Percentiles rank a stretch among this genome's conserved stretches.
phyloP scores from a whole-genome alignment of 139 green algal genomes.

The Asterochloris erici region DNA sequence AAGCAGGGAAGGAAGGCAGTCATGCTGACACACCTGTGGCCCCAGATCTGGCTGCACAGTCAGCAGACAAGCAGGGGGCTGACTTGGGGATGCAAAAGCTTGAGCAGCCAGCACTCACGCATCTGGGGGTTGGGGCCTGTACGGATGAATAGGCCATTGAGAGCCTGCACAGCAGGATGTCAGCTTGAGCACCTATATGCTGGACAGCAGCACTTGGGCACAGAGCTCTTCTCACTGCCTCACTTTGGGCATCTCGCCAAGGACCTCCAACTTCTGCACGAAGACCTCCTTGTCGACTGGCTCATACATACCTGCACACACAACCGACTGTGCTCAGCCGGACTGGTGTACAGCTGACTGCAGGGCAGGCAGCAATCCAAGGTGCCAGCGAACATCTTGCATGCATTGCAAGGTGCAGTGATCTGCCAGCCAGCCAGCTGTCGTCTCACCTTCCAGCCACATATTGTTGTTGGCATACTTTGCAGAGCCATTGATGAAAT shows the following conservation, averaged over 20 bases:
- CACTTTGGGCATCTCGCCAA: constrained; percentile 20
- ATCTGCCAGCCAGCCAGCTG: too few species aligned
- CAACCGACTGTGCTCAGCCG: too few species aligned
- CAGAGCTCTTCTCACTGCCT: not conserved
- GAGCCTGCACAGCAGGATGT: not conserved
- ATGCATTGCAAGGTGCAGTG: too few species aligned
- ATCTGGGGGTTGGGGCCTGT: constrained; percentile 36
- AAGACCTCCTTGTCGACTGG: constrained; percentile 12
- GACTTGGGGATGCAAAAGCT: constrained; percentile 13
- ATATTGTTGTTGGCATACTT: too few species aligned
- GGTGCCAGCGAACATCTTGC: too few species aligned
- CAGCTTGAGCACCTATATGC: not conserved
- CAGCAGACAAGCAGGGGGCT: not conserved
- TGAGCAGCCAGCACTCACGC: constrained; percentile 2
- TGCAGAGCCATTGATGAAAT: too few species aligned
- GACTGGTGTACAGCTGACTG: too few species aligned
- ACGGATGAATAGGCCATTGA: constrained; percentile 1
- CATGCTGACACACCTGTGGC: not conserved
- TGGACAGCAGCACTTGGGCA: constrained; percentile 4
- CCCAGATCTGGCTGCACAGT: not conserved
- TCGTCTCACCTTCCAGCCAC: too few species aligned
- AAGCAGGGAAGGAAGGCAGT: not conserved
- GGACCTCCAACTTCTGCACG: constrained; percentile 17
- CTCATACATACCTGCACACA: constrained; percentile 5
- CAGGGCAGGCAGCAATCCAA: too few species aligned